Base-by-base conservation (phyloP, 495 filamentous ascomycete species). In the Penicillium cinerascens region DNA sequence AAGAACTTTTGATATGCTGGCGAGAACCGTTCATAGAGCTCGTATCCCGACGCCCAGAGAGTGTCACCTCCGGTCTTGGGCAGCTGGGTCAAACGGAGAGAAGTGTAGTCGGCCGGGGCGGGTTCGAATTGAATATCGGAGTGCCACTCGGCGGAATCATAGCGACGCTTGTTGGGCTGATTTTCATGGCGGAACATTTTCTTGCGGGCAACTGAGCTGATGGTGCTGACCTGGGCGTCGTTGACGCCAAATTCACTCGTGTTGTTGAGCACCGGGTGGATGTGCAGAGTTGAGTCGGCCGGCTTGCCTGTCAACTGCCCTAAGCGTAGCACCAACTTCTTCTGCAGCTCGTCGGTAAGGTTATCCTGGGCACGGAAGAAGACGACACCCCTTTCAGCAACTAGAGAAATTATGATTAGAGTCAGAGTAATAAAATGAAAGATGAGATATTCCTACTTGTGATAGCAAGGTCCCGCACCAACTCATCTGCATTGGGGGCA, bases 61-160 rank as follows among this genome's bases (percentile, higher is more conserved):
- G 70, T 77, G 72, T 84, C 87, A 35, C 87, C 87, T n/a, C 87
- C 87, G 0, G 85, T 86, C 50, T 75, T 76, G 8, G 88, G 87
- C n/a, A 88, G 71, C 21, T 82, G 71, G 6, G 75, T 78, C 11
- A 91, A 63, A 10, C 78, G 70, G 3, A 88, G 71, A 18, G 78
- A 70, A 1, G 85, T 79, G 50, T 89, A 88, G 68, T 88, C 85
- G 9, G 81, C 78, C 0, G 83, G 83, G 6, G 79, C 71, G 6
- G 78, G 80, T 71, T 89, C 86, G 47, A 87, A 88, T 4, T 78
- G 77, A 55, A 88, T 88, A 55, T 88, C 85, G 0, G 77, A 79
- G 66, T 90, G 86, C 82, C 84, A 86, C 51, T 77, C 70, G 1
- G 59, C 40, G n/a, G 54, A 45, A 27, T 54, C 65, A 15, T 55